A percentile compares a stretch with the other conserved stretches of the same genome.
These are phyloP conservation scores for Chlorophyllum brunneum DNA, from an alignment of 768 basidiomycete species.

Conservation along the genomic window DNA sequence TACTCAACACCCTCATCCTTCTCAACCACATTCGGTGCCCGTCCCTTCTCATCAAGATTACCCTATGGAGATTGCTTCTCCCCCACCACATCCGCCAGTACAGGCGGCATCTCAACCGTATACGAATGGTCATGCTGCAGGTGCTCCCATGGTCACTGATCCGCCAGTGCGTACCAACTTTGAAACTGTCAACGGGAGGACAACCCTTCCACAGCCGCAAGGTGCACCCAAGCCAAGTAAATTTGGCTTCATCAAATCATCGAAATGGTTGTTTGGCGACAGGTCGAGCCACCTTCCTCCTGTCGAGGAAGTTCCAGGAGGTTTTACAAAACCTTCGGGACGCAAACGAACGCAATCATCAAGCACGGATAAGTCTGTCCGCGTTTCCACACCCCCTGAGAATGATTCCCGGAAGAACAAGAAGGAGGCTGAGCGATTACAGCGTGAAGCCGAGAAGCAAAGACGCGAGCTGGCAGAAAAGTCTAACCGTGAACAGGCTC, in stretches of 20 bases:
- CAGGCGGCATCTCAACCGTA: constrained; percentile 31
- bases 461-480: constrained; percentile 73
- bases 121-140: constrained; percentile 42
- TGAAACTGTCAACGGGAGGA: constrained; percentile 32
- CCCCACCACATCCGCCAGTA: constrained; percentile 32
- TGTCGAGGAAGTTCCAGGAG: constrained; percentile 61
- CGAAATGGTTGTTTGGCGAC: constrained; percentile 80
- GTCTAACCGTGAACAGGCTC: constrained; percentile 80
- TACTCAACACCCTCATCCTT: constrained; percentile 16
- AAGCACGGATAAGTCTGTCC: constrained; percentile 69
- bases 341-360: constrained; percentile 80
- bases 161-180: constrained; percentile 41
- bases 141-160: constrained; percentile 51
- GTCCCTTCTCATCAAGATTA: constrained; percentile 37
- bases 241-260: constrained; percentile 61
- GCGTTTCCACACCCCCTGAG: constrained; percentile 46
- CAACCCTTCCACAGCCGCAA: constrained; percentile 35
- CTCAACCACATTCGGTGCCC: constrained; percentile 21
- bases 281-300: constrained; percentile 68
- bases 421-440: constrained; percentile 76
- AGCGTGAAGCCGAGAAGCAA: constrained; percentile 80
- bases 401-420: constrained; percentile 56
- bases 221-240: constrained; percentile 45
- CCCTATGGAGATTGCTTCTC: constrained; percentile 59
- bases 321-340: constrained; percentile 38